Percentiles rank a stretch among this genome's conserved stretches.
These are phyloP conservation scores for Quercus dentata DNA, from an alignment of 306 rosid genomes.

Conservation along the genomic window DNA sequence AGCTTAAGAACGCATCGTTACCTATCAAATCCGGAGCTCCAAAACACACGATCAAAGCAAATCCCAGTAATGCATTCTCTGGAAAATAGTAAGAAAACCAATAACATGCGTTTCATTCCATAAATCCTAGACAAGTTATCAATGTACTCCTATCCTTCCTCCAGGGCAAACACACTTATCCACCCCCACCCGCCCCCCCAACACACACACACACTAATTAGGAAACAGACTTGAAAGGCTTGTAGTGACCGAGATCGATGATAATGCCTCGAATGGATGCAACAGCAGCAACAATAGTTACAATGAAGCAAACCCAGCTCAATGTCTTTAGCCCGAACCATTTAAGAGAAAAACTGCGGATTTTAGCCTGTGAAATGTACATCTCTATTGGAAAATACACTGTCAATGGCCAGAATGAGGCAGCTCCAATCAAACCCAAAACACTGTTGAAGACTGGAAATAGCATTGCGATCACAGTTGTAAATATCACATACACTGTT, in stretches of 20 bases:
- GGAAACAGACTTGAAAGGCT: conserved; percentile 37
- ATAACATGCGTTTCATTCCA: not conserved
- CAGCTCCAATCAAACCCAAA: conserved; percentile 52
- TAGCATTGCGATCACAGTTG: conserved; percentile 28
- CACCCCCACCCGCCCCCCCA: too few relatives aligned
- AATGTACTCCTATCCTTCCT: too few relatives aligned
- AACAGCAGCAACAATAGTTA: conserved; percentile 39
- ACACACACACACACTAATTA: not conserved
- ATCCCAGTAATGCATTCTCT: not conserved
- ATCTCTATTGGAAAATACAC: conserved; percentile 64
- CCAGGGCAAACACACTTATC: too few relatives aligned
- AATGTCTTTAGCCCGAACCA: conserved; percentile 42
- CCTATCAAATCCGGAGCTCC: not conserved
- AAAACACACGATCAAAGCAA: not conserved
- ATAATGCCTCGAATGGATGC: conserved; percentile 53
- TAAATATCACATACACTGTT: conserved; percentile 31
- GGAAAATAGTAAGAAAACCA: not conserved
- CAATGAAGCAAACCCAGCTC: conserved; percentile 38
- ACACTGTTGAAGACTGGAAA: conserved; percentile 67
- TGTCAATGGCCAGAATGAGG: conserved; percentile 55
- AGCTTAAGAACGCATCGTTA: too few relatives aligned
- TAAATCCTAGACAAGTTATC: not conserved
- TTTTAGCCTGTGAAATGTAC: conserved; percentile 38
- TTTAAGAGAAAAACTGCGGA: conserved; percentile 30
- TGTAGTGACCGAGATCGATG: conserved; percentile 22